phyloP scores from a whole-genome alignment of 2,329 filamentous ascomycete species.

The Fusarium marasasianum region DNA sequence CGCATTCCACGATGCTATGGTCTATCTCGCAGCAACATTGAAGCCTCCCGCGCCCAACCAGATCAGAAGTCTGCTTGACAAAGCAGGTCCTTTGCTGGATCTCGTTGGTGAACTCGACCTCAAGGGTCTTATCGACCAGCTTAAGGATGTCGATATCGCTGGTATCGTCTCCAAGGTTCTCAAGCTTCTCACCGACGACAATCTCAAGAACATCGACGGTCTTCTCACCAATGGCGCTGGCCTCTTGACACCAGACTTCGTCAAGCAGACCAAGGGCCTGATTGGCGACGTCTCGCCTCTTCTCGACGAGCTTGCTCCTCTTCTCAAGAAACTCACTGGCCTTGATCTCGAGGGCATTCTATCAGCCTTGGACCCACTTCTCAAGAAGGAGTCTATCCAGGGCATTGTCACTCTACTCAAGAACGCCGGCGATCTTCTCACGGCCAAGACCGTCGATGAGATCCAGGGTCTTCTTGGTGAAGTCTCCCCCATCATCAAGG shows the following conservation, averaged over 20 bases:
- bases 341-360: slow-evolving; percentile 48
- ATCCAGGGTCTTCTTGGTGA: slow-evolving; percentile 49
- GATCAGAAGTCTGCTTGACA: slow-evolving; percentile 40
- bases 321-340: slow-evolving; percentile 44
- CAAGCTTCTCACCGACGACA: slow-evolving; percentile 44
- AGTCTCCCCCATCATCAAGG: slow-evolving; percentile 42
- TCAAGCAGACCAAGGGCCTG: slow-evolving; percentile 39
- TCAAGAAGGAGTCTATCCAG: slow-evolving; percentile 42
- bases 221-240: slow-evolving; percentile 50
- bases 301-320: slow-evolving; percentile 43
- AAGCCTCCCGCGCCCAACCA: slow-evolving; percentile 49
- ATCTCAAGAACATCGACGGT: slow-evolving; percentile 47
- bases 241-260: slow-evolving; percentile 45
- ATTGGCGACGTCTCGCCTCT: slow-evolving; percentile 45
- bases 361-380: slow-evolving; percentile 40
- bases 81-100: slow-evolving; percentile 45
- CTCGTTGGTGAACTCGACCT: slow-evolving; percentile 47
- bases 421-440: slow-evolving; percentile 39
- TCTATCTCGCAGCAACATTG: slow-evolving; percentile 52
- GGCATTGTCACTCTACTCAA: slow-evolving; percentile 38
- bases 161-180: slow-evolving; percentile 45
- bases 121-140: slow-evolving; percentile 45
- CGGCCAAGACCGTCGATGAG: slow-evolving; percentile 35
- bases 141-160: slow-evolving; percentile 46
- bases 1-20: slow-evolving; percentile 52